A percentile compares a stretch with the other conserved stretches of the same genome.
phyloP scores from a whole-genome alignment of 108 stramenopile genomes.

The Cyclotella choctawhatcheeana region DNA sequence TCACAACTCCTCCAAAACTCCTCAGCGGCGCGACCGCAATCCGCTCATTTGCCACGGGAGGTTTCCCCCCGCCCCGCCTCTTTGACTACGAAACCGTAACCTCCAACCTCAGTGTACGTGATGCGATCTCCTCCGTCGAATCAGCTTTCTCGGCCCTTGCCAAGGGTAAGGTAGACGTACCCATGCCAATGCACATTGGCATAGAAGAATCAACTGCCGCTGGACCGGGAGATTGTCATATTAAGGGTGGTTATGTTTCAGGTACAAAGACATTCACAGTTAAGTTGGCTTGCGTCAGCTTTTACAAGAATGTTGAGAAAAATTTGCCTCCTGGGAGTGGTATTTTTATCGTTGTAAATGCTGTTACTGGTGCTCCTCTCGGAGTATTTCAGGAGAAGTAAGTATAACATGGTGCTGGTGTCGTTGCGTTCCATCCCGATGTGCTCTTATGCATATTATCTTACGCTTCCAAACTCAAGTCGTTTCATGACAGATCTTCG shows the following conservation, averaged over 20 bases:
- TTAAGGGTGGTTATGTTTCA: conserved; percentile 86
- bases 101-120: conserved; percentile 72
- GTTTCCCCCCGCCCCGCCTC: conserved; percentile 78
- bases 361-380: conserved; percentile 88
- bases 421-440: too few species aligned
- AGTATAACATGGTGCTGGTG: not conserved
- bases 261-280: conserved; percentile 89
- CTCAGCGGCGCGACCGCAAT: not conserved
- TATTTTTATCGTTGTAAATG: conserved; percentile 92
- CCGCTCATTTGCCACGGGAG: conserved; percentile 49
- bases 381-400: conserved; percentile 91
- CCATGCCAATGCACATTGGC: conserved; percentile 97
- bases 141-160: conserved; percentile 87
- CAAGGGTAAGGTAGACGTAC: conserved; percentile 93
- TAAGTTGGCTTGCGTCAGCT: conserved; percentile 90
- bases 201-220: conserved; percentile 84
- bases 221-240: conserved; percentile 94
- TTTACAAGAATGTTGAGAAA: conserved; percentile 92
- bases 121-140: conserved; percentile 89
- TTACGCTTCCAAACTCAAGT: not conserved
- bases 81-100: conserved; percentile 89
- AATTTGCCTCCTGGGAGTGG: conserved; percentile 88
- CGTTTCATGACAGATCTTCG: conserved; percentile 96
- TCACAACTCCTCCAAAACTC: not conserved
- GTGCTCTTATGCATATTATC: not conserved